Conservation (phyloP, 2,329 filamentous ascomycete species). For the Gyromitra esculenta region DNA sequence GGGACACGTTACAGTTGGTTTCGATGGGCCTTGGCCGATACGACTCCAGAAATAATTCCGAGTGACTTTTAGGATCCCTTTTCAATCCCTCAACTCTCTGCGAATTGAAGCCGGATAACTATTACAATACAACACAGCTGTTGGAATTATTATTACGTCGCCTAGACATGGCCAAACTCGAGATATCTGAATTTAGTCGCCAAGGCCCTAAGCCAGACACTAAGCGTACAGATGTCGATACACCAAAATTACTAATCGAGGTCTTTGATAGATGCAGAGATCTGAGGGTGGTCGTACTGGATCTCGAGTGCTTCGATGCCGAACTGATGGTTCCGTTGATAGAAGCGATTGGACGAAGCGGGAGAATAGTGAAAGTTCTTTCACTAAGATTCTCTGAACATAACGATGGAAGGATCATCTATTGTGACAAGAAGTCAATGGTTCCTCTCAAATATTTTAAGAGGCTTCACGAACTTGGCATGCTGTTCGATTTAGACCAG, state of each 20-base stretch:
- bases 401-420: too few species aligned
- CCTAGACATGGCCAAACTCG: background rate
- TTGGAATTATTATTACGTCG: background rate
- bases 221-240: too few species aligned
- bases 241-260: background rate
- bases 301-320: background rate
- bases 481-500: background rate
- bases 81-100: slow-evolving; percentile 27
- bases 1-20: slow-evolving; percentile 1
- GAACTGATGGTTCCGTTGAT: background rate
- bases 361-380: background rate
- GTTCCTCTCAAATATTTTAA: background rate
- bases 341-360: background rate
- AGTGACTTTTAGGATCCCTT: slow-evolving; percentile 3
- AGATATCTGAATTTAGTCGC: background rate
- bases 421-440: background rate
- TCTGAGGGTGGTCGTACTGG: background rate
- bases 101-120: background rate
- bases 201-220: background rate
- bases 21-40: background rate
- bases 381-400: background rate
- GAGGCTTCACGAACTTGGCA: background rate
- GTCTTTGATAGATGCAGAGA: background rate
- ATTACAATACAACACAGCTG: background rate
- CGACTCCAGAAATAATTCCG: background rate